A percentile compares a stretch with the other conserved stretches of the same genome.
Evolutionary conservation across 106 monocot genomes (phyloP).

Genomic region (Apostasia ramifera): DNA sequence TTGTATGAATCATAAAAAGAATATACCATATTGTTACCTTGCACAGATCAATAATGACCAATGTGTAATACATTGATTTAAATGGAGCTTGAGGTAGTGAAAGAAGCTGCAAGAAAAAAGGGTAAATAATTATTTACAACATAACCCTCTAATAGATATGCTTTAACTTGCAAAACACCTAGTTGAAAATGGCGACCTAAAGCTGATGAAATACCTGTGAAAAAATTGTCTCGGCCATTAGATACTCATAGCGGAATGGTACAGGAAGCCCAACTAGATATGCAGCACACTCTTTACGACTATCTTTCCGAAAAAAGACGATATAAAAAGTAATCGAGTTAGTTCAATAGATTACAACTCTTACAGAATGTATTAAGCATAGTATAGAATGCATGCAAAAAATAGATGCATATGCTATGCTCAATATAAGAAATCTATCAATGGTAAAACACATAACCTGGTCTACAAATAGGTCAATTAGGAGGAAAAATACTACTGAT

Average conservation of each 20-base stretch:
- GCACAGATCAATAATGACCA: slow-evolving; percentile 97
- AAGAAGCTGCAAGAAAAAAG: slow-evolving; percentile 55
- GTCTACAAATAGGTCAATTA: too few relatives aligned
- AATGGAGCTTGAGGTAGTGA: slow-evolving; percentile 81
- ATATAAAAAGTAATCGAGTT: background rate
- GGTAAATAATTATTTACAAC: slow-evolving; percentile 1
- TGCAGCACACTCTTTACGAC: slow-evolving; percentile 92
- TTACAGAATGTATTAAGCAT: too few relatives aligned
- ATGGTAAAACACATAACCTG: too few relatives aligned
- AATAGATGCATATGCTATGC: too few relatives aligned
- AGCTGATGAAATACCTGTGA: slow-evolving; percentile 55
- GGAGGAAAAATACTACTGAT: too few relatives aligned
- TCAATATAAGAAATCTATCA: too few relatives aligned
- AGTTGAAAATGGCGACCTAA: background rate
- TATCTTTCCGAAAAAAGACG: slow-evolving; percentile 67
- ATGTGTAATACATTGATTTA: slow-evolving; percentile 80
- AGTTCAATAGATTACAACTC: background rate
- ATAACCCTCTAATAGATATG: background rate
- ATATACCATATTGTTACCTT: slow-evolving; percentile 45
- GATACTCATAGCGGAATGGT: slow-evolving; percentile 86
- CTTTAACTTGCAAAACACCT: too few relatives aligned
- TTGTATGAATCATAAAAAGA: too few relatives aligned
- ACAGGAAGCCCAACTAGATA: slow-evolving; percentile 89
- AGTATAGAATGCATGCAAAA: too few relatives aligned
- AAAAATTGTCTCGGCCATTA: slow-evolving; percentile 99